phyloP scores from a whole-genome alignment of 1,139 yeast species.

The Wickerhamiella pararugosa region DNA sequence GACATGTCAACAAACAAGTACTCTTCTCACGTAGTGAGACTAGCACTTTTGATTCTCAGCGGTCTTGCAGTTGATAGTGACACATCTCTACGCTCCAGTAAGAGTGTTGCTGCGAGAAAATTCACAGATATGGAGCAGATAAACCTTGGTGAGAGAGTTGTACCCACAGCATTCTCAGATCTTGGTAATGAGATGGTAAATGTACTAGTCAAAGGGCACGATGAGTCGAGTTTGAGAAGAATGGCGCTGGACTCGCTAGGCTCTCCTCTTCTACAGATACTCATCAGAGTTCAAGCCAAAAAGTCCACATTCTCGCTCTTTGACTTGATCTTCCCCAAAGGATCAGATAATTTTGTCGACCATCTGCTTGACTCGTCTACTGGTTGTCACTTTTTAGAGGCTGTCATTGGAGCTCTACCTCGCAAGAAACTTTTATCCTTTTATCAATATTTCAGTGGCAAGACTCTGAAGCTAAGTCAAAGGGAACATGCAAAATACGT shows the following conservation, averaged over 20 bases:
- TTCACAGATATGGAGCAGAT: slow-evolving; percentile 71
- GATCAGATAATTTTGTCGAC: slow-evolving; percentile 70
- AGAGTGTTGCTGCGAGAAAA: slow-evolving; percentile 79
- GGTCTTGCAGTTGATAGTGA: slow-evolving; percentile 61
- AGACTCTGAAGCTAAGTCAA: slow-evolving; percentile 55
- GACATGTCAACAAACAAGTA: slow-evolving; percentile 58
- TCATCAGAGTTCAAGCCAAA: slow-evolving; percentile 67
- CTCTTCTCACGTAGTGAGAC: slow-evolving; percentile 75
- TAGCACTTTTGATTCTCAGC: slow-evolving; percentile 52
- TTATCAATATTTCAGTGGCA: slow-evolving; percentile 59
- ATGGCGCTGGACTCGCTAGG: slow-evolving; percentile 66
- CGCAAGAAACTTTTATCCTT: slow-evolving; percentile 55
- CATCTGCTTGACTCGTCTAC: slow-evolving; percentile 72
- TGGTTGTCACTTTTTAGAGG: slow-evolving; percentile 81
- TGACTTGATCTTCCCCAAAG: slow-evolving; percentile 29
- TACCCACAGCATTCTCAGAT: slow-evolving; percentile 57
- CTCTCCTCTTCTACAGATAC: slow-evolving; percentile 73
- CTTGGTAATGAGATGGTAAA: slow-evolving; percentile 21
- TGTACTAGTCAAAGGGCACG: slow-evolving; percentile 28
- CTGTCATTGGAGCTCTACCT: slow-evolving; percentile 51
- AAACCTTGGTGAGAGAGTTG: slow-evolving; percentile 37
- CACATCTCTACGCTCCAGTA: slow-evolving; percentile 70
- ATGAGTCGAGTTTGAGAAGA: slow-evolving; percentile 41
- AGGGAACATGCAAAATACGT: slow-evolving; percentile 77
- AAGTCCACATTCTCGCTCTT: slow-evolving; percentile 34